A percentile compares a stretch with the other conserved stretches of the same genome.
Conservation (phyloP, 2,329 filamentous ascomycete species). For the Colletotrichum godetiae region DNA sequence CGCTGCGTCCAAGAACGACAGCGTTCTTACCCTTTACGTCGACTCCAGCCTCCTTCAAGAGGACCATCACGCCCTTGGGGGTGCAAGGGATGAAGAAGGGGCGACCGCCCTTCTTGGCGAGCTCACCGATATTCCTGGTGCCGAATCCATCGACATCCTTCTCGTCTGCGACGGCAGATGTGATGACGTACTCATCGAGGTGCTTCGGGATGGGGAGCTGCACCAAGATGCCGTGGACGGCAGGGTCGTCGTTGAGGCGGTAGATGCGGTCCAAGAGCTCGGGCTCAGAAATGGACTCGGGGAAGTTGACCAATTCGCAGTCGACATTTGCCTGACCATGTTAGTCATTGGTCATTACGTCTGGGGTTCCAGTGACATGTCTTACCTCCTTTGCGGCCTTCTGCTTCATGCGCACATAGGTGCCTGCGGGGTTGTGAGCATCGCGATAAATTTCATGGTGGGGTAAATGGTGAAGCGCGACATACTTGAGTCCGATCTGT, state of each 20-base stretch:
- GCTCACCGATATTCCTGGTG: conserved; percentile 91
- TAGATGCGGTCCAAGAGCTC: conserved; percentile 88
- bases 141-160: conserved; percentile 99
- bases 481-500: conserved; percentile 91
- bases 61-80: conserved; percentile 95
- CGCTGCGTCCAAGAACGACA: conserved; percentile 92
- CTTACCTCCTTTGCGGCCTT: conserved; percentile 92
- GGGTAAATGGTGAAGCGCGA: conserved; percentile 38
- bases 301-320: conserved; percentile 87
- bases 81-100: conserved; percentile 96
- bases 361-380: not conserved
- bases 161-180: conserved; percentile 88
- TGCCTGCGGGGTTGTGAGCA: conserved; percentile 67
- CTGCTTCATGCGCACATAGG: conserved; percentile 99
- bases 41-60: conserved; percentile 86
- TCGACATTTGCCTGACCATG: conserved; percentile 83
- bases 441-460: conserved; percentile 38
- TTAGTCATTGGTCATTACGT: not conserved
- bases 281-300: conserved; percentile 82
- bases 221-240: conserved; percentile 91
- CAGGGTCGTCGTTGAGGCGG: conserved; percentile 85
- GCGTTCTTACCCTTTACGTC: conserved; percentile 90
- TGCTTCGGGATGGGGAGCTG: conserved; percentile 91
- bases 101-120: conserved; percentile 92
- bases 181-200: conserved; percentile 90